Evolutionary conservation across 441 rosid species (phyloP).

Genomic region (Jatropha multifida): DNA sequence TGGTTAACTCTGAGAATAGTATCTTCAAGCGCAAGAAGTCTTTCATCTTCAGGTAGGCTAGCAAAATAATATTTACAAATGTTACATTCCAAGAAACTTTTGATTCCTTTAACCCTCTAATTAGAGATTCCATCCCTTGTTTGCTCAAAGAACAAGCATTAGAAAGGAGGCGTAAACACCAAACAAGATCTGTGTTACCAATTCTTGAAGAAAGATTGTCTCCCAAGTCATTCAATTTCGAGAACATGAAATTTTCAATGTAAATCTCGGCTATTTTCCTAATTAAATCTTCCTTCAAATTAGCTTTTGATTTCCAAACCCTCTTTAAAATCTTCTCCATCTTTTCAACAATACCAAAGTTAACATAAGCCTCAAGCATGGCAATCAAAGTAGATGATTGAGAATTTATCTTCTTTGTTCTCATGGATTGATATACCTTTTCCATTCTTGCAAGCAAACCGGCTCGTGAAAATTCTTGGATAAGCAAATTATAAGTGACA

Average conservation of each 20-base stretch:
- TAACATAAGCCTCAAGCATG: slow-evolving; percentile 65
- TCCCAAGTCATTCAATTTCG: slow-evolving; percentile 63
- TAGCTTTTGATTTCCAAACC: slow-evolving; percentile 34
- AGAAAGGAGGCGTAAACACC: slow-evolving; percentile 69
- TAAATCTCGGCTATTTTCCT: slow-evolving; percentile 59
- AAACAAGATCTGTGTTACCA: slow-evolving; percentile 47
- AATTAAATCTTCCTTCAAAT: slow-evolving; percentile 49
- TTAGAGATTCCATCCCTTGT: slow-evolving; percentile 54
- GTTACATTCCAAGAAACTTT: slow-evolving; percentile 51
- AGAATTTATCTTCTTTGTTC: slow-evolving; percentile 50
- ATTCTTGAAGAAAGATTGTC: slow-evolving; percentile 41
- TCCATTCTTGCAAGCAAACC: slow-evolving; percentile 73
- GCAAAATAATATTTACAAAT: slow-evolving; percentile 46
- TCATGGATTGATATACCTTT: slow-evolving; percentile 38
- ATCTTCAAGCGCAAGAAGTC: slow-evolving; percentile 44
- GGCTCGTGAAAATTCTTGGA: slow-evolving; percentile 53
- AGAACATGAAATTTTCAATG: slow-evolving; percentile 61
- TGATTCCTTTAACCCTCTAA: slow-evolving; percentile 52
- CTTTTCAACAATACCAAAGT: slow-evolving; percentile 52
- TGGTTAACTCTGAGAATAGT: slow-evolving; percentile 34
- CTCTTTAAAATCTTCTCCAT: slow-evolving; percentile 56
- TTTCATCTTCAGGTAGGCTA: slow-evolving; percentile 57
- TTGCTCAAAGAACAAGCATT: slow-evolving; percentile 60
- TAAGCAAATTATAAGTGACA: slow-evolving; percentile 62
- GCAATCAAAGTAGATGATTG: slow-evolving; percentile 48